Evolutionary conservation across 768 basidiomycete genomes (phyloP), one percentile per base, ranked within the genome.

Genomic region (Boletus subparvulus): DNA sequence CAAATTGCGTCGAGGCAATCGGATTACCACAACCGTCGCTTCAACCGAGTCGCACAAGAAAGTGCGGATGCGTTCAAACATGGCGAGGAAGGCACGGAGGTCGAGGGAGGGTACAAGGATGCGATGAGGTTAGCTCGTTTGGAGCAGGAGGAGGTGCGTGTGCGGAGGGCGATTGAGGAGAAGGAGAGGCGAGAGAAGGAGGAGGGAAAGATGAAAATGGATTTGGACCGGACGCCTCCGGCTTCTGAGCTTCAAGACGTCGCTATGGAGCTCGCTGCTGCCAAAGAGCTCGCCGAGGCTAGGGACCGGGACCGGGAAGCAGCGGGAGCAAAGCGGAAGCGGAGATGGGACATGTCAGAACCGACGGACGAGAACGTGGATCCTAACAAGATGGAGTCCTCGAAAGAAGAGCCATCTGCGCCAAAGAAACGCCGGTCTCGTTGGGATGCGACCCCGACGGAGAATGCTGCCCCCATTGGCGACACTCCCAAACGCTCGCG

Each of bases 361-460:
- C 75, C 81, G 3, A 69, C 76, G 3, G 85, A 88, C 65, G 86
- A 89, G 70, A 87, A 85, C 59, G 73, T 81, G 21, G 83, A 87
- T 63, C 83, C 83, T 35, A 84, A 84, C 52, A 78, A 79, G 69
- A 73, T 69, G 59, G 82, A 83, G 58, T 85, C 89, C 68, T 86
- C 85, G 7, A 86, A 89, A 69, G 85, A 92, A 64, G 90, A 90
- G 50, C 81, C 79, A 28, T 83, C 87, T 54, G 86, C 86, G 24
- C 86, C 92, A 43, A 94, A 92, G 75, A 96, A 96, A 75, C 88
- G 92, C 58, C 86, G 93, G 62, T 98, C 95, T 54, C 83, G 96
- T 47, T 98, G 96, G 96, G 96, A 98, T 72, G 93, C 94, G 50
- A 85, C 94, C 0, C 94, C 95, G 12, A 83, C 87, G 5, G 92